phyloP scores from a whole-genome alignment of 768 basidiomycete species.

The Auriscalpium vulgare region DNA sequence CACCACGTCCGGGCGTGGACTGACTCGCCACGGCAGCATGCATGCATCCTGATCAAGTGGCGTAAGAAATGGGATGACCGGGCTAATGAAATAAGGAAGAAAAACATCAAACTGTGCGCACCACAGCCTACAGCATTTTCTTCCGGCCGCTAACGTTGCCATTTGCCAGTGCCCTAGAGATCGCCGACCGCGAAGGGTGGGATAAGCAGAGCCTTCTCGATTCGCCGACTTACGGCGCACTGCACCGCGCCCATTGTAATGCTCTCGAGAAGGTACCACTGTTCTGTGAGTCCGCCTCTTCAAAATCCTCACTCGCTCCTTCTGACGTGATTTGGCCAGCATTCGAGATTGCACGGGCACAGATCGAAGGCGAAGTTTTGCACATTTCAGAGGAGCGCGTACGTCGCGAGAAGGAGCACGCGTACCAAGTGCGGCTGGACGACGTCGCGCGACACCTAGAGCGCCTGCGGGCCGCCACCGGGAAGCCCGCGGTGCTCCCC shows the following conservation, averaged over 20 bases:
- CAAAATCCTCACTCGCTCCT: not conserved
- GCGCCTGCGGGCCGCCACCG: slow-evolving; percentile 28
- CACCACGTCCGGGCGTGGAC: too few relatives aligned
- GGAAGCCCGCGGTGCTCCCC: slow-evolving; percentile 29
- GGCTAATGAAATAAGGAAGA: not conserved
- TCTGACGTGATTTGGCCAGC: slow-evolving; percentile 20
- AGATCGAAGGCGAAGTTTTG: slow-evolving; percentile 25
- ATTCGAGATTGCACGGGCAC: slow-evolving; percentile 15
- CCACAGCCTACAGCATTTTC: not conserved
- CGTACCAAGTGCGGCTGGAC: slow-evolving; percentile 20
- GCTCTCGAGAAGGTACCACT: not conserved
- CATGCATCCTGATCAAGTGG: not conserved
- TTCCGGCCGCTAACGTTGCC: not conserved
- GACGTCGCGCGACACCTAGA: slow-evolving; percentile 38
- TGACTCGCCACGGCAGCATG: too few relatives aligned
- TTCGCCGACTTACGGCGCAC: not conserved
- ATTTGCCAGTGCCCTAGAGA: not conserved
- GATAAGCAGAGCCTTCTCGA: not conserved
- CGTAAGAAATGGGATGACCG: not conserved
- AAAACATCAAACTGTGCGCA: not conserved
- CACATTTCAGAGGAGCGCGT: slow-evolving; percentile 18
- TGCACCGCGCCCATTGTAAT: not conserved
- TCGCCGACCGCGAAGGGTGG: not conserved
- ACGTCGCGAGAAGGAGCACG: slow-evolving; percentile 22
- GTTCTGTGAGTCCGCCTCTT: not conserved